Evolutionary conservation across 2,329 filamentous ascomycete genomes (phyloP).

Genomic region (Scedosporium dehoogii): DNA sequence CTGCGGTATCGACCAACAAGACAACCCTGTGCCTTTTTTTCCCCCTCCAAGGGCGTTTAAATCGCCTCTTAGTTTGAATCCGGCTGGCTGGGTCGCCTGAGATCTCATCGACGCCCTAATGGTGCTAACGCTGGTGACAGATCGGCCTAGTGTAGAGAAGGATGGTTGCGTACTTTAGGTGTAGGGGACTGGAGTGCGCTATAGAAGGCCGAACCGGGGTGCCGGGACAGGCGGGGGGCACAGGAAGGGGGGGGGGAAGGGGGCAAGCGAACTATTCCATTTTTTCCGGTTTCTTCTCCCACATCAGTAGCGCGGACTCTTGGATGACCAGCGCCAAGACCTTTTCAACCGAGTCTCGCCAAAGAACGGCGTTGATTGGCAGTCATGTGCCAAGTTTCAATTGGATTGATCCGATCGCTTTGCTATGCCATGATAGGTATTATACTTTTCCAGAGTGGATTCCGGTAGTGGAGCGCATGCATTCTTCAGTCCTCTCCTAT

Average conservation of each 20-base stretch:
- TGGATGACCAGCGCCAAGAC: background rate
- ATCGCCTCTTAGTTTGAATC: background rate
- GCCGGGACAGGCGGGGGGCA: background rate
- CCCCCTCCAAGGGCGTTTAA: slow-evolving; percentile 23
- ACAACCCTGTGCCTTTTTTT: slow-evolving; percentile 26
- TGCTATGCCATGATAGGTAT: background rate
- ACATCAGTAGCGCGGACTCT: background rate
- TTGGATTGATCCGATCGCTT: background rate
- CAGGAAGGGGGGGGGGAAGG: background rate
- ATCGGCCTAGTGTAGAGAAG: slow-evolving; percentile 3
- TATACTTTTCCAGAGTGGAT: background rate
- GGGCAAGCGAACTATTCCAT: background rate
- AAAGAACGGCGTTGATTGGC: background rate
- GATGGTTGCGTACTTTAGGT: slow-evolving; percentile 1
- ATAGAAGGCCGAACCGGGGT: background rate
- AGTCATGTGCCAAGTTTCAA: background rate
- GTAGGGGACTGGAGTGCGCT: background rate
- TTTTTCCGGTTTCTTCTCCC: background rate
- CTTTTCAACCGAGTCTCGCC: background rate
- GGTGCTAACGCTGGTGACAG: slow-evolving; percentile 11
- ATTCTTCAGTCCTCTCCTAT: background rate
- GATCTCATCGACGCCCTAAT: slow-evolving; percentile 26
- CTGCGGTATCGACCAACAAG: slow-evolving; percentile 15
- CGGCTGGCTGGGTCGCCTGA: slow-evolving; percentile 23
- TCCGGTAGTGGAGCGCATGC: background rate